These are phyloP conservation scores for Solanum medicagineum DNA, from an alignment of 257 asterid genomes.

Conservation along the genomic window DNA sequence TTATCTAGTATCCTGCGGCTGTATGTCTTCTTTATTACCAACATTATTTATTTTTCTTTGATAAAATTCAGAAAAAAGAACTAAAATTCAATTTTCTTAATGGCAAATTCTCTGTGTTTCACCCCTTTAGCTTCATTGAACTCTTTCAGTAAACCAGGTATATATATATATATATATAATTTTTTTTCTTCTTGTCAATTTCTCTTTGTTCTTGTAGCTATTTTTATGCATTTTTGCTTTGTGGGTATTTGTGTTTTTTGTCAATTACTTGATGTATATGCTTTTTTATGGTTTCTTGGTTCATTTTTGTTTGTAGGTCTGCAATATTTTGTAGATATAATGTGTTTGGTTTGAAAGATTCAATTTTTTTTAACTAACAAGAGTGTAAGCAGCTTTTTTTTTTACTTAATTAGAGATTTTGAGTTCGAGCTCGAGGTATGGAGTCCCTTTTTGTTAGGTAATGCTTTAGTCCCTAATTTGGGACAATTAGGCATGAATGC, in stretches of 20 bases:
- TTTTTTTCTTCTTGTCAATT: not conserved
- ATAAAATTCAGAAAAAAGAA: not conserved
- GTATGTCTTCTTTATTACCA: not conserved
- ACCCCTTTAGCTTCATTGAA: slow-evolving; percentile 13
- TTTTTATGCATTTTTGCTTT: not conserved
- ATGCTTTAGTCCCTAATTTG: no score
- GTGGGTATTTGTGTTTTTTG: not conserved
- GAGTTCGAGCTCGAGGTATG: no score
- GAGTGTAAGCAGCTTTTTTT: no score
- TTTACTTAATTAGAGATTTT: no score
- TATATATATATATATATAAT: not conserved
- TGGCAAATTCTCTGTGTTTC: slow-evolving; percentile 12
- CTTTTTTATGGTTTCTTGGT: not conserved
- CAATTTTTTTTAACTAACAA: not conserved
- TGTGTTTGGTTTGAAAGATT: not conserved
- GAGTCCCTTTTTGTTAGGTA: no score
- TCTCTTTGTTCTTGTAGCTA: not conserved
- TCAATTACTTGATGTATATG: not conserved
- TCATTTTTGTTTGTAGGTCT: not conserved
- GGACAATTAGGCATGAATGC: no score
- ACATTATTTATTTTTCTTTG: not conserved
- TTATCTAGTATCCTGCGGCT: not conserved
- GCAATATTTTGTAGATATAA: not conserved
- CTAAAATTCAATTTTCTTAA: not conserved
- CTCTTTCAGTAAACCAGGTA: slow-evolving; percentile 28